Evolutionary conservation across 345 rosid genomes (phyloP).

Genomic region (Brassica cretica): DNA sequence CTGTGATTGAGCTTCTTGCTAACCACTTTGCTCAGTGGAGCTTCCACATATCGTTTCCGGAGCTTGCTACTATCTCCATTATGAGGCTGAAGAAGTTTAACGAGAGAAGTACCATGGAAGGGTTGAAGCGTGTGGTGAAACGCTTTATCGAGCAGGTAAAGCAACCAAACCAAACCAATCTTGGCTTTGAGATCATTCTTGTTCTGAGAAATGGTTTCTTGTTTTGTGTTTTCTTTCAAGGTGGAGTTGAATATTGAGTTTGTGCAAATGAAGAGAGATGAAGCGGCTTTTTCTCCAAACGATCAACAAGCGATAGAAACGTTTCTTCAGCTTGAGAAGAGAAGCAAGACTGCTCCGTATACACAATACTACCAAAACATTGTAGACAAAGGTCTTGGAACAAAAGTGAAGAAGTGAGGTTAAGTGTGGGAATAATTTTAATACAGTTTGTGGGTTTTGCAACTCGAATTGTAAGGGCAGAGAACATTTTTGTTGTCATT

Average conservation of each 20-base stretch:
- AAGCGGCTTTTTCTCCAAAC: slow-evolving; percentile 80
- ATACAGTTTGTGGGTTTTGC: not conserved
- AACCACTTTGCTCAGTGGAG: slow-evolving; percentile 88
- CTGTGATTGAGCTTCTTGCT: slow-evolving; percentile 72
- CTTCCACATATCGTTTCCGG: slow-evolving; percentile 86
- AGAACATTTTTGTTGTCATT: not conserved
- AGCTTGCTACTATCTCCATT: slow-evolving; percentile 76
- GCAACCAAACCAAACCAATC: not conserved
- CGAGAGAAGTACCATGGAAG: slow-evolving; percentile 61
- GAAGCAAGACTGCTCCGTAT: slow-evolving; percentile 50
- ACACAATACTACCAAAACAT: slow-evolving; percentile 71
- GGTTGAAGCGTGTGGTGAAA: slow-evolving; percentile 56
- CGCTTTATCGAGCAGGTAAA: slow-evolving; percentile 81
- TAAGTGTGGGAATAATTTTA: not conserved
- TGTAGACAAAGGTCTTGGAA: slow-evolving; percentile 52
- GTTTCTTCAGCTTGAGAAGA: slow-evolving; percentile 80
- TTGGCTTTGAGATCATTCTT: slow-evolving; percentile 7
- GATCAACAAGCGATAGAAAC: slow-evolving; percentile 70
- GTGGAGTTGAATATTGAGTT: slow-evolving; percentile 75
- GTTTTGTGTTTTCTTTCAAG: slow-evolving; percentile 37
- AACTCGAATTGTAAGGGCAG: not conserved
- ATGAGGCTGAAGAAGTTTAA: slow-evolving; percentile 64
- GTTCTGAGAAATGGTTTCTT: slow-evolving; percentile 3
- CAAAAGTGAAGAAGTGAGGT: slow-evolving; percentile 28
- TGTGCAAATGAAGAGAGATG: slow-evolving; percentile 80